These are phyloP conservation scores for Metrosideros polymorpha DNA, from an alignment of 441 rosid species.

Conservation along the genomic window DNA sequence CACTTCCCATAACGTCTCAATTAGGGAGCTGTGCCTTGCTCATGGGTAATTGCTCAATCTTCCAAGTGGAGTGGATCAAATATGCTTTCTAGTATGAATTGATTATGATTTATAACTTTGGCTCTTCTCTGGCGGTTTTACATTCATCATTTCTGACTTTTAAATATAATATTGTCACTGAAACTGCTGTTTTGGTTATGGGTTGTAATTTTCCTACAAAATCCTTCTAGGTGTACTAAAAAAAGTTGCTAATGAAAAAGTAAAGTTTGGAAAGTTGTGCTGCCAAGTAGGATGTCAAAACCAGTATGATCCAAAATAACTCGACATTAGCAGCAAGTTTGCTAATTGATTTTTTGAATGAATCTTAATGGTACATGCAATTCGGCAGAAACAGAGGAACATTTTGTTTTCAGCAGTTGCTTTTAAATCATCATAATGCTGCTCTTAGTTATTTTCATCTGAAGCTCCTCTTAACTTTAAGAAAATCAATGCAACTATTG, in stretches of 20 bases:
- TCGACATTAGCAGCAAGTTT: background rate
- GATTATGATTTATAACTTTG: background rate
- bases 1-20: slow-evolving; percentile 78
- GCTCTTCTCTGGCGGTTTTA: background rate
- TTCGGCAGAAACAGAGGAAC: background rate
- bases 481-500: background rate
- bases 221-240: background rate
- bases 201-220: background rate
- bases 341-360: background rate
- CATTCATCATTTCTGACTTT: background rate
- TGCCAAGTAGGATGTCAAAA: background rate
- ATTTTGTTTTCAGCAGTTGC: background rate
- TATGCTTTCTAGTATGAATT: background rate
- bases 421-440: background rate
- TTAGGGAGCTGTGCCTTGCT: slow-evolving; percentile 63
- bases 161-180: background rate
- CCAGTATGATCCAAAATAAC: background rate
- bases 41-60: slow-evolving; percentile 58
- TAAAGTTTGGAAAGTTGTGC: background rate
- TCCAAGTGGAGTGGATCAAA: background rate
- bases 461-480: background rate
- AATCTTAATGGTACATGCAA: background rate
- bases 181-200: background rate
- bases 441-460: background rate
- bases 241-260: background rate